A percentile compares a stretch with the other conserved stretches of the same genome.
Conservation (phyloP, 2,329 filamentous ascomycete genomes). For the Falciphora oryzae region DNA sequence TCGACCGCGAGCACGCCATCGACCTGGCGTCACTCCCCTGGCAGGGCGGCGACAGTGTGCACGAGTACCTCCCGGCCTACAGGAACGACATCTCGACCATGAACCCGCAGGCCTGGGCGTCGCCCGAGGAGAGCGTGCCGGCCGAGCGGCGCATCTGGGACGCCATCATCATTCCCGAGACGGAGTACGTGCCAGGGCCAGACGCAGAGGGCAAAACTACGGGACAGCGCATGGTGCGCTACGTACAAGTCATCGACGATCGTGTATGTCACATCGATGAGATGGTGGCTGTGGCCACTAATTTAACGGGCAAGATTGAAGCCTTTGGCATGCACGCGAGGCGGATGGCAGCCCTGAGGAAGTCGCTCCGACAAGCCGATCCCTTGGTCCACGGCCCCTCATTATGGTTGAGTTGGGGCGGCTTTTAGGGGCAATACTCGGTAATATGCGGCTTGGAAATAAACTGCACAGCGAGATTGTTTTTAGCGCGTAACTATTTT, state of each 20-base stretch:
- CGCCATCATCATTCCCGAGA: background rate
- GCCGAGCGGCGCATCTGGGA: background rate
- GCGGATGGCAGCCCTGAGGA: background rate
- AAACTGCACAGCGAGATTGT: background rate
- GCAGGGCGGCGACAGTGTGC: background rate
- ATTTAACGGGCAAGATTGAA: background rate
- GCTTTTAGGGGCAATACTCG: background rate
- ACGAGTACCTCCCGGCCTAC: background rate
- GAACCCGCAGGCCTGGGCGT: background rate
- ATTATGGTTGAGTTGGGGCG: background rate
- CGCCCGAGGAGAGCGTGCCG: background rate
- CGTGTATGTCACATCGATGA: background rate
- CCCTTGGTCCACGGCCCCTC: background rate
- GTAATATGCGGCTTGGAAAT: background rate
- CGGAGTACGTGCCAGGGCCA: no score
- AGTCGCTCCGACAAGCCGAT: background rate
- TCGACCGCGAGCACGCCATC: constrained; percentile 30
- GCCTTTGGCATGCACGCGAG: background rate
- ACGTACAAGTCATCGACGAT: background rate
- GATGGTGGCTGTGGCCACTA: background rate
- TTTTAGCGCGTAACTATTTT: no score
- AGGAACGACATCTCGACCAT: background rate
- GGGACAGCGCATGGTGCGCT: background rate
- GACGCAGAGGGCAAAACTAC: background rate
- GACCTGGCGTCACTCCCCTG: constrained; percentile 13